Conservation (phyloP, 1,139 yeast species). For the Yamadazyma epiphylla region DNA sequence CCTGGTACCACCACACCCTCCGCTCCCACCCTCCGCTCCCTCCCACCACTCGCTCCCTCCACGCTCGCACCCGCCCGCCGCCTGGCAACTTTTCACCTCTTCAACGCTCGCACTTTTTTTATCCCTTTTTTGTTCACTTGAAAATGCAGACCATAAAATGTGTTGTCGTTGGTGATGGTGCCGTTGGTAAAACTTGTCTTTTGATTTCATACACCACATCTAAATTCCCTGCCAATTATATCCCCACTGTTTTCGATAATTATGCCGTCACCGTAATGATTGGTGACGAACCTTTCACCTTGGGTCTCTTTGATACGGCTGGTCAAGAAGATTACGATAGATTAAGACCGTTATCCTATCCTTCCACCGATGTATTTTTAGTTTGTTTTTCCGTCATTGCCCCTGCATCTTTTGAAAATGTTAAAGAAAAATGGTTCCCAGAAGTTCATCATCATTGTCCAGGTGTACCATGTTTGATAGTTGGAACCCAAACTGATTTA, state of each 20-base stretch:
- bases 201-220: slow-evolving; percentile 86
- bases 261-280: slow-evolving; percentile 98
- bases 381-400: slow-evolving; percentile 94
- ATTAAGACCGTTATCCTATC: slow-evolving; percentile 92
- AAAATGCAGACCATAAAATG: slow-evolving; percentile 86
- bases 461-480: slow-evolving; percentile 92
- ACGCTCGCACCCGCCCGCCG: too few relatives aligned
- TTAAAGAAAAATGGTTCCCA: slow-evolving; percentile 97
- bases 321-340: slow-evolving; percentile 99
- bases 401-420: slow-evolving; percentile 97
- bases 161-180: slow-evolving; percentile 98
- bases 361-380: slow-evolving; percentile 93
- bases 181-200: slow-evolving; percentile 91
- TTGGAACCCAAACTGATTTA: slow-evolving; percentile 93
- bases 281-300: slow-evolving; percentile 96
- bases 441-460: slow-evolving; percentile 98
- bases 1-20: too few relatives aligned
- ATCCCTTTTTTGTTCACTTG: too few relatives aligned
- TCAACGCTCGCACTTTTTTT: too few relatives aligned
- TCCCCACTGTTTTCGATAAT: slow-evolving; percentile 91
- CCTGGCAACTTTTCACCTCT: too few relatives aligned
- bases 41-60: too few relatives aligned
- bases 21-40: too few relatives aligned
- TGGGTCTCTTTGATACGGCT: slow-evolving; percentile 95
- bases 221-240: slow-evolving; percentile 85